Evolutionary conservation across 805 yeast species (phyloP), one percentile per base, ranked within the genome.

Genomic region (Priceomyces fermenticarens): DNA sequence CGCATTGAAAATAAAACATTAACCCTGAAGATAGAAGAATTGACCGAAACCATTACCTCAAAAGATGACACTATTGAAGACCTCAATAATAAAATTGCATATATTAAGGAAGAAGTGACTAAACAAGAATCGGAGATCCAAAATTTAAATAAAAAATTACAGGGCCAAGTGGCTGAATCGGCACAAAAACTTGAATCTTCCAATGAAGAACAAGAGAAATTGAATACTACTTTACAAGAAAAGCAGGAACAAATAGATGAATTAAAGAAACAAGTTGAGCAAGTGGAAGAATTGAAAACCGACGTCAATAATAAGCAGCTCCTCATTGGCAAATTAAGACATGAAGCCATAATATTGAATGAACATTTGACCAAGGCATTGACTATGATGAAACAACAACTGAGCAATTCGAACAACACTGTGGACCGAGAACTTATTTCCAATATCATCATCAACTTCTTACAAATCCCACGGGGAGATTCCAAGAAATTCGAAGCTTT

Each of bases 341-440:
- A 91, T 60, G 99, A 93, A 60, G 91, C 95, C 2, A 91, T 93
- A 8, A 87, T 88, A 17, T 67, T 91, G 43, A 93, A 93, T 59
- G 99, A 93, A 57, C 98, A 93, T 64, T 67, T 93, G 40, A 89
- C 96, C n/a, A 91, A 93, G 55, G 95, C 98, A 1, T 66, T 91
- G 46, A 80, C 88, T 17, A 72, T 91, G 74, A 76, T 93, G 44
- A 88, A 89, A 53, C 83, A 83, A 55, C 85, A 83, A 39, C 79
- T 86, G 31, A 80, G 81, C 30, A 55, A 54, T 26, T 42, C 55
- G 14, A 79, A 88, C 6, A 86, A 83, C 37, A 75, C 83, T 7
- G 88, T 91, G 1, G 98, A 91, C 60, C 83, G 85, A 56, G 96
- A 90, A 59, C 76, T 93, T 45, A 80, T 93, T 4, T 84, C 97